Base-by-base conservation (phyloP, 2,329 filamentous ascomycete species). In the Hymenoscyphus repandus region DNA sequence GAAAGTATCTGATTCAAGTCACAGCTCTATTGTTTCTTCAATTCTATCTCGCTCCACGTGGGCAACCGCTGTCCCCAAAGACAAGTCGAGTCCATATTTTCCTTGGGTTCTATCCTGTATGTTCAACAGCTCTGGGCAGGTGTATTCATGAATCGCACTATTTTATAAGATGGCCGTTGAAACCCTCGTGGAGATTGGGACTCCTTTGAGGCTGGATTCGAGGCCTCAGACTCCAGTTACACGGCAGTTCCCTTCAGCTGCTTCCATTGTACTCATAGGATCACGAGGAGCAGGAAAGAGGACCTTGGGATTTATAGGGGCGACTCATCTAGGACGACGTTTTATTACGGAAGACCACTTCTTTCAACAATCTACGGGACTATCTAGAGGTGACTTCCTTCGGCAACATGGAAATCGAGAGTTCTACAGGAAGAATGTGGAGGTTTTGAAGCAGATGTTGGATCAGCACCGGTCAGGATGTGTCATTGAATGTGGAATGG, bases 241-340 rank as follows among this genome's bases (percentile, higher is more conserved):
- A 17, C 52, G 63, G 52, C 48, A 60, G 20, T 66, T 66, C 45
- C 50, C 51, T 30, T 49, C 51, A 9, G 77, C 86, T 71, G 82
- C 84, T 1, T 89, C 87, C 1, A 81, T 91, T 49, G 78, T 90
- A 6, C 73, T 91, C 15, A 77, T 87, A 18, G 87, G 87, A 2
- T 82, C 89, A 50, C 80, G 85, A 12, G 87, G 86, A 10, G 81
- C 84, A 5, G 87, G 87, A 13, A 90, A 90, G 66, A 86, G 85
- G 1, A 89, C 85, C 1, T 71, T 91, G 10, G 87, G 83, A 12
- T 79, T 91, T 43, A 88, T 91, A 55, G 83, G 86, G 5, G 86
- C 86, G 0, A 82, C 83, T 6, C 84, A 85, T 44, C 82, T 87
- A 66, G 79, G 81, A 47, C 75, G 84, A 37, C 80, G 80, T 47